Base-by-base conservation (phyloP, 2,329 filamentous ascomycete species). In the Neonectria hederae region DNA sequence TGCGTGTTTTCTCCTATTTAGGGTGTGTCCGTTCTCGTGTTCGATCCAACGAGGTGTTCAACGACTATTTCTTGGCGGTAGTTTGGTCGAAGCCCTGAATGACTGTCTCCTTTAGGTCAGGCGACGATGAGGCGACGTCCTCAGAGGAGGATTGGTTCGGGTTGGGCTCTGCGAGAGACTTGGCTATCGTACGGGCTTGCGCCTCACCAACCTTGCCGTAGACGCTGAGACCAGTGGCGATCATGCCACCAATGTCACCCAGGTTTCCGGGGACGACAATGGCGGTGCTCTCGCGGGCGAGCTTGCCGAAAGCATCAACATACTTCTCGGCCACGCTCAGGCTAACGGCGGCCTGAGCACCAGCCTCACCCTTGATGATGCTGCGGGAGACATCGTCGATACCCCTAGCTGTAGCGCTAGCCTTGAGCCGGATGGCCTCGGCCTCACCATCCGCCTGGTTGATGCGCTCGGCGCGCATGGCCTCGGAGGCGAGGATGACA, bases 261-360 rank as follows among this genome's bases (percentile, higher is more conserved):
- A 99, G 93, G 75, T 99, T 98, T 11, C 96, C 96, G 0, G 96
- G 96, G 14, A 99, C 94, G 21, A 99, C 93, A 28, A 99, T 91
- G 5, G 94, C 92, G 4, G 96, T 99, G 73, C 96, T 93, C 83
- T 99, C 94, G 82, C 95, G 96, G 54, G 96, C 96, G 72, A 99
- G 84, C 76, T 94, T 93, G 71, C 87, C 90, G 76, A 98, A 99
- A 4, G 96, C 96, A 49, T 97, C 95, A 56, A 99, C 96, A 74
- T 99, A 99, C 81, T 97, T 97, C 86, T 99, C 96, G 0, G 96
- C 96, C 9, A 99, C 93, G 14, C 87, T 92, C 66, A 99, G 81
- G 74, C 92, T 94, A 48, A 99, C 87, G 26, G 96, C 96, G 35
- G 89, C 88, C 77, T 96, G 91, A 2, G 96, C 96, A 59, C 90